These are phyloP conservation scores for Chlamydomonas incerta DNA, from an alignment of 139 green algal genomes.

Conservation along the genomic window DNA sequence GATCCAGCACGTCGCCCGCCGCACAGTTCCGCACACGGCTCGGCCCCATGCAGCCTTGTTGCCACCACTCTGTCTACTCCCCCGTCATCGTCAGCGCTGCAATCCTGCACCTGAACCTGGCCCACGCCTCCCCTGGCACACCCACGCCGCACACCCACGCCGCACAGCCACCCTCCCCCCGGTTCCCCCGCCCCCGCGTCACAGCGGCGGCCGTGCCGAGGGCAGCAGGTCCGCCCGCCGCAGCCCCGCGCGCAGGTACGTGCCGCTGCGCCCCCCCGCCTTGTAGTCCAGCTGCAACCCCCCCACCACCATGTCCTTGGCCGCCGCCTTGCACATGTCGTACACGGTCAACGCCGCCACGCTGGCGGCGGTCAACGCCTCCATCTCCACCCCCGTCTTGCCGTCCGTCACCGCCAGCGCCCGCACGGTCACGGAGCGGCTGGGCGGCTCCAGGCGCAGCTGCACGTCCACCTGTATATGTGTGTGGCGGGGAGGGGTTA, in stretches of 20 bases:
- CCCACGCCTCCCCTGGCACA: too few species aligned
- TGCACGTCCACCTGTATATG: constrained; percentile 71
- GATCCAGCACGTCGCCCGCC: too few species aligned
- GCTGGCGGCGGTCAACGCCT: constrained; percentile 89
- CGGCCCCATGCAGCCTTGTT: too few species aligned
- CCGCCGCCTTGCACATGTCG: constrained; percentile 97
- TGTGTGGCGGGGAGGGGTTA: too few species aligned
- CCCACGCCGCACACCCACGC: too few species aligned
- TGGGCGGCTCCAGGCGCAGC: constrained; percentile 63
- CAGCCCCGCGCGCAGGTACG: constrained; percentile 55
- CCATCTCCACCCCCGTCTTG: constrained; percentile 97
- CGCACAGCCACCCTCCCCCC: too few species aligned
- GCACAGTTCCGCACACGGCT: too few species aligned
- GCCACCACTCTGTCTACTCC: too few species aligned
- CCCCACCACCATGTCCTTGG: constrained; percentile 81
- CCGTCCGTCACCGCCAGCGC: constrained; percentile 67
- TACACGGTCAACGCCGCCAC: constrained; percentile 95
- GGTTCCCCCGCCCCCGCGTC: not conserved
- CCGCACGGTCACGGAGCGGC: constrained; percentile 66
- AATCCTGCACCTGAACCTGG: too few species aligned
- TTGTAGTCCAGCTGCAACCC: constrained; percentile 87
- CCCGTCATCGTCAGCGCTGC: too few species aligned
- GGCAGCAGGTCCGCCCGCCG: constrained; percentile 24
- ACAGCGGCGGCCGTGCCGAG: constrained; percentile 25
- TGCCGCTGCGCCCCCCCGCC: constrained; percentile 84